Evolutionary conservation across 805 yeast species (phyloP), one percentile per base, ranked within the genome.

Genomic region (Debaryomyces castellii): DNA sequence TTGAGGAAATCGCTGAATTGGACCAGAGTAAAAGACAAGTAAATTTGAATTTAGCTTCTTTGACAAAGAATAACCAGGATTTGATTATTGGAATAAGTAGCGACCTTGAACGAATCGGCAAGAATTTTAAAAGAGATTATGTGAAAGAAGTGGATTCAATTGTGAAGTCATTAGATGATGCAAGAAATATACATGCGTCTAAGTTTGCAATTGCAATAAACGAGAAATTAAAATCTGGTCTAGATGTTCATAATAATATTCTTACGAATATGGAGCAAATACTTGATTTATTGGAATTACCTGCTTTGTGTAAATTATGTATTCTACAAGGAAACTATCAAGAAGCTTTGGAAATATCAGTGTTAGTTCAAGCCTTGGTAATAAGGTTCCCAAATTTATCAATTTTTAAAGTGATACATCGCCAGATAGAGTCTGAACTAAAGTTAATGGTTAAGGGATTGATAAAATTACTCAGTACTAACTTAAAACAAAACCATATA

Each of bases 291-390:
- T 69, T 92, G 52, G 96, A 89, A 58, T 68, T 94, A 27, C 97
- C 99, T 1, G 77, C 95, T 1, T 63, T 92, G 40, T 83, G 92
- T 27, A 77, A 83, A 40, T 82, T 91, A n/a, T 89, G 97, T 64
- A 88, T 91, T 9, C 74, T 81, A 40, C 85, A 86, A 39, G 96
- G 96, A 0, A 87, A 87, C 57, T 94, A 91, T 59, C 86, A 89
- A 27, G 96, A 90, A 57, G 90, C 97, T 8, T 76, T 92, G 28
- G 96, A 92, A 60, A 78, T 92, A 11, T 85, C 90, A 10, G 77
- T 86, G 24, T 82, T 87, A 55, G 82, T 87, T 0, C 77, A 84
- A 50, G 75, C 95, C 44, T 69, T 94, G 20, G 70, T 77, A 0
- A 79, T 83, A 14, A 73, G 95, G 47, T 91, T 85, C 62, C 88